Evolutionary conservation across 2,329 filamentous ascomycete species (phyloP).

Genomic region (Aureobasidium sp.): DNA sequence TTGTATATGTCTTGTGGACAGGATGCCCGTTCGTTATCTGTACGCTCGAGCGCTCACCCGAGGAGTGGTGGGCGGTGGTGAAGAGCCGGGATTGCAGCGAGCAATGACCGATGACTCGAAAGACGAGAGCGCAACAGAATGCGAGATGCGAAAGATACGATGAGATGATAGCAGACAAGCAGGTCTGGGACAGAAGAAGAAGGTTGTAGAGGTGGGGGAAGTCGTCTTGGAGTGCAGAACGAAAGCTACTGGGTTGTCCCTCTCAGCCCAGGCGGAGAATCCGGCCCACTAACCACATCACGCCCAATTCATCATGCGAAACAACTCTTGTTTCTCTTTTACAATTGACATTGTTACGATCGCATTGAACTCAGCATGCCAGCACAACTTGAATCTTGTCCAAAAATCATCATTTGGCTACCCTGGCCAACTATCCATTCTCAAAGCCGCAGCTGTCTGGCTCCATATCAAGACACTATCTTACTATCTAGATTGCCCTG

Average conservation of each 20-base stretch:
- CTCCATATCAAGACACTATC: background rate
- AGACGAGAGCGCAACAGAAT: background rate
- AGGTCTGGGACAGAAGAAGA: background rate
- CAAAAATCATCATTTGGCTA: background rate
- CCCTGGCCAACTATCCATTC: background rate
- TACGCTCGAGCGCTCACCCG: constrained; percentile 4
- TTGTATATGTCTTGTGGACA: background rate
- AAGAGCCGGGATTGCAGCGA: constrained; percentile 4
- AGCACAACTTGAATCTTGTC: background rate
- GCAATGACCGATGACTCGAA: constrained; percentile 9
- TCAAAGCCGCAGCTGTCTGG: background rate
- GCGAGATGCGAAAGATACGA: background rate
- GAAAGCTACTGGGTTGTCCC: constrained; percentile 8
- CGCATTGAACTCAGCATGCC: background rate
- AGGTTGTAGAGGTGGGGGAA: constrained; percentile 3
- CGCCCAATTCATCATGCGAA: constrained; percentile 16
- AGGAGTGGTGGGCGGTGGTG: constrained; percentile 7
- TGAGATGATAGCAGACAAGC: background rate
- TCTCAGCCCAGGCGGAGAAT: constrained; percentile 8
- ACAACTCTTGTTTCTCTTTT: constrained; percentile 8
- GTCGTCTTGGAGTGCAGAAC: constrained; percentile 6
- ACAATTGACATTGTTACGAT: background rate
- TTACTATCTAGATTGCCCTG: background rate
- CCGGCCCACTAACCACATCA: constrained; percentile 15
- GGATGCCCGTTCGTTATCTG: background rate